Evolutionary conservation across 2,329 filamentous ascomycete species (phyloP), one percentile per base, ranked within the genome.

Genomic region (Pseudocercospora cruenta): DNA sequence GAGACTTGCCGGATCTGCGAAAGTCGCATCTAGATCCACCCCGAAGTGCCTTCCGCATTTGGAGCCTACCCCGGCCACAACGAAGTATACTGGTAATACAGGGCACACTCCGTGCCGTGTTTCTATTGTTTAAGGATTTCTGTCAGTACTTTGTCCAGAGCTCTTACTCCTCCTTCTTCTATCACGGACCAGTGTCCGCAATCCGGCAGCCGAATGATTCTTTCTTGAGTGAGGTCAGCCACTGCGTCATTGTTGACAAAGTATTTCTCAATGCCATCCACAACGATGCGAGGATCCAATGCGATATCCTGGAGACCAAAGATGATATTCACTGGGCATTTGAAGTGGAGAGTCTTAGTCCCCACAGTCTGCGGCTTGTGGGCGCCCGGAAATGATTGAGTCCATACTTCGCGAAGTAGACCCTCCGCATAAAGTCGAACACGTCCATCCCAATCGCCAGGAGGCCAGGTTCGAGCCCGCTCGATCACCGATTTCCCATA

Each of bases 111-210:
- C 22, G 49, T 53, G 49, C 49, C 22, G 21, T 5, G 16, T 53
- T 53, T 24, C 24, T 24, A 53, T 24, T 21, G 49, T 58, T 54
- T 33, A 31, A 65, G 43, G 14, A 57, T 33, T 24, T 16, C 22
- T 16, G 12, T 31, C 43, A 67, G 58, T 24, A 62, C 64, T 43
- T 62, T 54, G 19, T 71, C 60, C 31, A 71, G 22, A 54, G 68
- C 69, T 39, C 62, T 61, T 10, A 59, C 39, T 14, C 69, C 67
- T 26, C 67, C 63, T 43, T 75, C 72, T 72, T 87, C 84, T 49
- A 84, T 69, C 2, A 85, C 82, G 14, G 82, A 81, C 79, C 85
- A 88, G 74, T 88, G 86, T 0, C 83, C 85, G 10, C 80, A 81
- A 8, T 77, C 73, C 3, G 83, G 81, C 7, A 88, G 72, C 47